Evolutionary conservation across 805 yeast genomes (phyloP).

Genomic region (Metschnikowia henanensis): DNA sequence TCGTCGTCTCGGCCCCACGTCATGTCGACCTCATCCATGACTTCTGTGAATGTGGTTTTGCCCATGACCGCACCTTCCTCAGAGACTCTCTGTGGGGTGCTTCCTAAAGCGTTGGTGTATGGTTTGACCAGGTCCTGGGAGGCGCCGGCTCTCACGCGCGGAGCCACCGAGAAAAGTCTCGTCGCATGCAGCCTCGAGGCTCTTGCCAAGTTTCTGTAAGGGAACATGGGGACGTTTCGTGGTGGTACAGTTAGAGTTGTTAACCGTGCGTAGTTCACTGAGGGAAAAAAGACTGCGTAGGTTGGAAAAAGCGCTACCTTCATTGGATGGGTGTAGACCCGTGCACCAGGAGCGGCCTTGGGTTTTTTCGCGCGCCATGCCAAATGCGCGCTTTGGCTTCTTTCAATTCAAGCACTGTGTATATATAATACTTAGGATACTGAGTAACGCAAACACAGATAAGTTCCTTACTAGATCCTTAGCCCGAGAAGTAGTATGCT

Average conservation of each 20-base stretch:
- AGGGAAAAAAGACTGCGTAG: constrained; percentile 16
- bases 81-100: constrained; percentile 35
- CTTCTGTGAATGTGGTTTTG: constrained; percentile 45
- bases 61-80: constrained; percentile 34
- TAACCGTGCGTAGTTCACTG: neutral
- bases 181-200: constrained; percentile 12
- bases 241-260: neutral
- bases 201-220: constrained; percentile 20
- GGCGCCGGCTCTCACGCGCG: constrained; percentile 21
- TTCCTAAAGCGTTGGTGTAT: constrained; percentile 39
- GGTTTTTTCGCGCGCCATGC: too few relatives aligned
- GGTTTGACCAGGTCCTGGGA: constrained; percentile 31
- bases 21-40: constrained; percentile 47
- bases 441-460: too few relatives aligned
- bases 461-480: too few relatives aligned
- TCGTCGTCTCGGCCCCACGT: constrained; percentile 44
- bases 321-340: constrained; percentile 19
- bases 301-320: constrained; percentile 17
- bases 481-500: too few relatives aligned
- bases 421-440: too few relatives aligned
- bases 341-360: constrained; percentile 11
- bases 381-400: too few relatives aligned
- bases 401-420: too few relatives aligned
- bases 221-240: constrained; percentile 12
- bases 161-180: constrained; percentile 20